Conservation (phyloP, 169 alveolate genomes). For the Babesia ovis region DNA sequence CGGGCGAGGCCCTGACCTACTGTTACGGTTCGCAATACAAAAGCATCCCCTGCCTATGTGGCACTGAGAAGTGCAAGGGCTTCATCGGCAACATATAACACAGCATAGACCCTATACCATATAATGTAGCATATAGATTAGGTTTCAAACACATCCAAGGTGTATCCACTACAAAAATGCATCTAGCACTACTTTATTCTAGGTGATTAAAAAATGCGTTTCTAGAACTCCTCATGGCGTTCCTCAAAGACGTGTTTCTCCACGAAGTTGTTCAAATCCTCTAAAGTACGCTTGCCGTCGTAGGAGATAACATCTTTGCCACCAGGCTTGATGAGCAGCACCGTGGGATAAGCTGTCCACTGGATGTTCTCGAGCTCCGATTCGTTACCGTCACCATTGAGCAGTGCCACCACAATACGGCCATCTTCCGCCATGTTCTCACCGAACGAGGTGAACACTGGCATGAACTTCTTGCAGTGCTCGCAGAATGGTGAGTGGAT, state of each 20-base stretch:
- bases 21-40: slow-evolving; percentile 75
- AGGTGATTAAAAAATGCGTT: neutral
- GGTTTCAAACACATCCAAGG: neutral
- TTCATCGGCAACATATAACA: slow-evolving; percentile 63
- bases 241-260: slow-evolving; percentile 53
- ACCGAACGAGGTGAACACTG: slow-evolving; percentile 72
- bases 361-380: slow-evolving; percentile 72
- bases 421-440: slow-evolving; percentile 65
- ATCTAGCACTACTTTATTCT: neutral
- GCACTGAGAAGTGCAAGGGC: slow-evolving; percentile 72
- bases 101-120: too few relatives aligned
- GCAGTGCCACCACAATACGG: slow-evolving; percentile 68
- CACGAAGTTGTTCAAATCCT: slow-evolving; percentile 71
- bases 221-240: slow-evolving; percentile 43
- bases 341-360: slow-evolving; percentile 81
- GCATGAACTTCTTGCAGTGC: slow-evolving; percentile 79
- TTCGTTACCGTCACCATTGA: slow-evolving; percentile 80
- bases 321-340: slow-evolving; percentile 74
- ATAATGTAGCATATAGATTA: neutral
- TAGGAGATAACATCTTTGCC: slow-evolving; percentile 65
- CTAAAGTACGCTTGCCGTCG: slow-evolving; percentile 75
- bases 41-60: slow-evolving; percentile 74
- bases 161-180: neutral
- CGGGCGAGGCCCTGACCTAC: slow-evolving; percentile 79
- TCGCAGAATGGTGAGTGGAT: slow-evolving; percentile 80